Conservation (phyloP, 2,329 filamentous ascomycete species). For the Aspergillus sp. region DNA sequence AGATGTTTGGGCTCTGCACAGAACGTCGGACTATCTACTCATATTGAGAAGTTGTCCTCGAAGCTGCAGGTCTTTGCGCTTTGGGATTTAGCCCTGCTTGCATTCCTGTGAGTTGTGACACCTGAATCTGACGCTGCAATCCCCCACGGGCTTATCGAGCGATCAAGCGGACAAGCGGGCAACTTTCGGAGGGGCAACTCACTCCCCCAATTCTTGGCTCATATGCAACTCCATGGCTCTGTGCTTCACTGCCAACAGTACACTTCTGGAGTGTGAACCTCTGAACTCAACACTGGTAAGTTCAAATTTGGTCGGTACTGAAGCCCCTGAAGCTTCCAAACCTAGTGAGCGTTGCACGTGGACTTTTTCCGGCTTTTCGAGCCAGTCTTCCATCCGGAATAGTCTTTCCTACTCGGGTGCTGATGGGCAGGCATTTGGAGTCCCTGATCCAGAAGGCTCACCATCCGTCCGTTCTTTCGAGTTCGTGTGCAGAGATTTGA, state of each 20-base stretch:
- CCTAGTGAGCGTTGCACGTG: background rate
- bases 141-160: conserved; percentile 16
- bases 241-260: background rate
- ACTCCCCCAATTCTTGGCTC: conserved; percentile 9
- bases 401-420: background rate
- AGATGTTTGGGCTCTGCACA: background rate
- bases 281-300: background rate
- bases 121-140: background rate
- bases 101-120: background rate
- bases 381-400: background rate
- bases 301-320: background rate
- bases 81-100: background rate
- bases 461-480: background rate
- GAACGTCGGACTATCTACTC: background rate
- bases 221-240: conserved; percentile 6
- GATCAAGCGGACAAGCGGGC: background rate
- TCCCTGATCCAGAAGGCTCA: background rate
- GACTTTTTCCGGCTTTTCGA: background rate
- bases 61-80: background rate
- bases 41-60: background rate
- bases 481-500: background rate
- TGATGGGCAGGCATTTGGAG: background rate
- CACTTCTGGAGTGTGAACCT: background rate
- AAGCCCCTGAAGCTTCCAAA: background rate
- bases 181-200: conserved; percentile 8